phyloP scores from a whole-genome alignment of 129 eudicot species.

The Rutidosis leptorrhynchoides region DNA sequence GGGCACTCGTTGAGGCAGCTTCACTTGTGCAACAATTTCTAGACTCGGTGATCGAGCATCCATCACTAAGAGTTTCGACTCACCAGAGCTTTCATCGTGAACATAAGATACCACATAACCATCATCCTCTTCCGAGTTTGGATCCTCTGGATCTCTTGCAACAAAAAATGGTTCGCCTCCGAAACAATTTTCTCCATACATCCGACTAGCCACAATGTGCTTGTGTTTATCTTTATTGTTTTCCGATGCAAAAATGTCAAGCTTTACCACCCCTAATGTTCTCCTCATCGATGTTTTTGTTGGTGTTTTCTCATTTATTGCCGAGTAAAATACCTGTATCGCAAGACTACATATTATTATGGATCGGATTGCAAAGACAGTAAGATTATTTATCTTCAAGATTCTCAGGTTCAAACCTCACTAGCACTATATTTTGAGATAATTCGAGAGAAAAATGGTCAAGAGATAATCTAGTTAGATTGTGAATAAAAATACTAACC shows the following conservation, averaged over 20 bases:
- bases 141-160: constrained; percentile 31
- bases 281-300: constrained; percentile 9
- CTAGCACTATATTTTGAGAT: no score
- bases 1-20: constrained; percentile 38
- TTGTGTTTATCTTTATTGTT: constrained; percentile 35
- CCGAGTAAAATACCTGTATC: constrained; percentile 47
- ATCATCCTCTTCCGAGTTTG: constrained; percentile 45
- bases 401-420: no score
- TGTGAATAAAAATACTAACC: no score
- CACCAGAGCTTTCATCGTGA: constrained; percentile 49
- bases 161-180: constrained; percentile 64
- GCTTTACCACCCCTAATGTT: constrained; percentile 44
- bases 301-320: constrained; percentile 44
- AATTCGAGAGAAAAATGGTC: no score
- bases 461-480: no score
- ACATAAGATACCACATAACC: constrained; percentile 50
- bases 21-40: constrained; percentile 48
- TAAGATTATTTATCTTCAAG: no score
- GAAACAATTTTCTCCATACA: constrained; percentile 46
- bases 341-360: neutral
- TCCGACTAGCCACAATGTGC: constrained; percentile 46
- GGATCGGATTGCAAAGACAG: no score
- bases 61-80: constrained; percentile 52
- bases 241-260: constrained; percentile 32
- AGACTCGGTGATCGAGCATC: constrained; percentile 57